Percentiles rank a stretch among this genome's conserved stretches.
These are phyloP conservation scores for Xerocomellus chrysenteron DNA, from an alignment of 768 basidiomycete genomes.

Conservation along the genomic window DNA sequence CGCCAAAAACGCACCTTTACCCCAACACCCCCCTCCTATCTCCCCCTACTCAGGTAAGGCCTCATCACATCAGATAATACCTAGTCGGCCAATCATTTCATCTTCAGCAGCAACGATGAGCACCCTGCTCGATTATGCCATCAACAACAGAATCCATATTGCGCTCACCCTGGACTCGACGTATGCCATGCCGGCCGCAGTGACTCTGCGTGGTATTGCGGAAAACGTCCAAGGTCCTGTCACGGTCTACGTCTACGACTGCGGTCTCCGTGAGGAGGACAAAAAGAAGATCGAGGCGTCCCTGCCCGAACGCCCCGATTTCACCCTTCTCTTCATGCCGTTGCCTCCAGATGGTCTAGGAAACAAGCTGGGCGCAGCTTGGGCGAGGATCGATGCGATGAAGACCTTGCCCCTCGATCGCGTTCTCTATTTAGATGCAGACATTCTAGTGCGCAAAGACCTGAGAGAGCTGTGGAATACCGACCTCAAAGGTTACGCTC, in stretches of 20 bases:
- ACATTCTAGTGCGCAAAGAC: constrained; percentile 35
- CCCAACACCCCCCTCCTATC: background rate
- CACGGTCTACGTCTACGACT: constrained; percentile 47
- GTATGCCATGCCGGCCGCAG: constrained; percentile 47
- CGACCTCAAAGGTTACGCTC: constrained; percentile 37
- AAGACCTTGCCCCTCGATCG: constrained; percentile 43
- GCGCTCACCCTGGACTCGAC: constrained; percentile 40
- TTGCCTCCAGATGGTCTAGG: constrained; percentile 31
- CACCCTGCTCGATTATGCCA: background rate
- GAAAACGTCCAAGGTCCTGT: constrained; percentile 37
- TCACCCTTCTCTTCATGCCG: constrained; percentile 40
- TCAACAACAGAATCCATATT: constrained; percentile 45
- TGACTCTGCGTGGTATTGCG: constrained; percentile 41
- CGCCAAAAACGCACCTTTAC: background rate
- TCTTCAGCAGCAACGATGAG: background rate
- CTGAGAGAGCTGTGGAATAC: constrained; percentile 43
- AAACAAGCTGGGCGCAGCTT: constrained; percentile 29
- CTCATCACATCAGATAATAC: background rate
- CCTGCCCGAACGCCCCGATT: constrained; percentile 22
- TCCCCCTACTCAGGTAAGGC: background rate
- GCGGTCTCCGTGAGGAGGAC: constrained; percentile 37
- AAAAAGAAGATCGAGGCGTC: constrained; percentile 29
- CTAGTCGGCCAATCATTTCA: background rate
- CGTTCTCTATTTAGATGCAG: constrained; percentile 36
- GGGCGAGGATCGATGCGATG: constrained; percentile 50